These are phyloP conservation scores for Leavenworthia alabamica DNA, from an alignment of 345 rosid species.

Conservation along the genomic window DNA sequence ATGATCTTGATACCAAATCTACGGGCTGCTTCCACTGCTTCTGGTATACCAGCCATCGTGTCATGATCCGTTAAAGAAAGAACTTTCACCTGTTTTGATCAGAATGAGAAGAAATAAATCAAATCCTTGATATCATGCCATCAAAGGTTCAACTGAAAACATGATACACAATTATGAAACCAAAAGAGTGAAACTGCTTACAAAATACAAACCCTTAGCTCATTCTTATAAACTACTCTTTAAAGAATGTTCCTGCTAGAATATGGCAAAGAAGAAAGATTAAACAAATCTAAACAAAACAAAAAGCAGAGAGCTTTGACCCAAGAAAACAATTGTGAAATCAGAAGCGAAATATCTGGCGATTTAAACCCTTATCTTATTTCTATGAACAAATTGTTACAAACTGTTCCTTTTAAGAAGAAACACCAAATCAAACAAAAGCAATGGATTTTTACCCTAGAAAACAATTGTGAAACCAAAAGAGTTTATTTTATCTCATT, in stretches of 20 bases:
- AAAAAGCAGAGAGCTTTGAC: neutral
- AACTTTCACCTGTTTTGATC: constrained; percentile 82
- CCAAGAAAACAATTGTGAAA: neutral
- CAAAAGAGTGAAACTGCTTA: neutral
- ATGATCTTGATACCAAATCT: constrained; percentile 77
- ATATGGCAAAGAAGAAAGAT: neutral
- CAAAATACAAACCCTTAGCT: neutral
- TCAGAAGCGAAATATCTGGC: too few relatives aligned
- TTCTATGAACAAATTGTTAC: too few relatives aligned
- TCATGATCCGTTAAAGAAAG: constrained; percentile 95
- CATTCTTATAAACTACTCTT: neutral
- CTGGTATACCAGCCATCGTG: constrained; percentile 79
- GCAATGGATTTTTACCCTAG: too few relatives aligned
- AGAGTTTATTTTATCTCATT: neutral
- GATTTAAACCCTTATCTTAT: too few relatives aligned
- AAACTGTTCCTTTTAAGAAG: too few relatives aligned
- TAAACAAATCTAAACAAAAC: neutral
- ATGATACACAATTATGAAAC: neutral
- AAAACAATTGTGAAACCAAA: neutral
- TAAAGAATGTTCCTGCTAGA: neutral
- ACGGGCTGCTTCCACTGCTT: constrained; percentile 78
- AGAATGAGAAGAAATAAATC: constrained; percentile 25
- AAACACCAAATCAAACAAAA: too few relatives aligned
- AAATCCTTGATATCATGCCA: constrained; percentile 8
- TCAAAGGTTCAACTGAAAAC: too few relatives aligned